Base-by-base conservation (phyloP, 2,329 filamentous ascomycete genomes). In the Didymella pinodella region DNA sequence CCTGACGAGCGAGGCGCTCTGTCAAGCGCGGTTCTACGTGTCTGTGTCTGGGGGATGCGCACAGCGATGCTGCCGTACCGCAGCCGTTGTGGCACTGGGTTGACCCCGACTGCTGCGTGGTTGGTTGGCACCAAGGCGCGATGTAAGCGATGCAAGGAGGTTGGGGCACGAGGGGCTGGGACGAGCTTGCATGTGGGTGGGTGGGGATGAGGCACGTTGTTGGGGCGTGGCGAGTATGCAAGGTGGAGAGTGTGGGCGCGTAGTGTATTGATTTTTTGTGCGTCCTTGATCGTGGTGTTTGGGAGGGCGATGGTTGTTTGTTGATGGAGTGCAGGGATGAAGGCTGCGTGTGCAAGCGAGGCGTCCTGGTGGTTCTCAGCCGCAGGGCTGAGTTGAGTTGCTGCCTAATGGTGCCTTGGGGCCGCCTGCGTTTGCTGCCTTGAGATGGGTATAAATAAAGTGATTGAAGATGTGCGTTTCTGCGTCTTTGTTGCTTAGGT, bases 221-320 rank as follows among this genome's bases (percentile, higher is more conserved):
- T 54, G 56, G 46, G 49, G 34, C 56, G 41, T 54, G 46, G 50
- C 14, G 41, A 43, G 31, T 36, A 50, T 49, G 50, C 46, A 50
- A 34, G 50, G 45, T 50, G 8, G 18, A 25, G 1, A 8, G 16
- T 45, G 45, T 41, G 32, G 6, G 3, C 41, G 2, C 25, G 22
- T 44, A 25, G 6, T 26, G 7, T 28, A 44, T 44, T 28, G 41
- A 28, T 44, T 44, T 22, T 22, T 22, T 22, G 22, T 22, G 22
- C 22, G 22, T 22, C 10, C 7, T 4, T 22, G 36, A n/a, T 25
- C 18, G 7, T 29, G 36, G 11, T 6, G 28, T 32, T 29, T 1
- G 18, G 18, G 18, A 18, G 18, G 18, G 18, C 18, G 18, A 18
- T 47, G 32, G 31, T 52, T 12, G 3, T 28, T 28, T n/a, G 20